Evolutionary conservation across 345 rosid species (phyloP), one percentile per base, ranked within the genome.

Genomic region (Eucalyptus pauciflora): DNA sequence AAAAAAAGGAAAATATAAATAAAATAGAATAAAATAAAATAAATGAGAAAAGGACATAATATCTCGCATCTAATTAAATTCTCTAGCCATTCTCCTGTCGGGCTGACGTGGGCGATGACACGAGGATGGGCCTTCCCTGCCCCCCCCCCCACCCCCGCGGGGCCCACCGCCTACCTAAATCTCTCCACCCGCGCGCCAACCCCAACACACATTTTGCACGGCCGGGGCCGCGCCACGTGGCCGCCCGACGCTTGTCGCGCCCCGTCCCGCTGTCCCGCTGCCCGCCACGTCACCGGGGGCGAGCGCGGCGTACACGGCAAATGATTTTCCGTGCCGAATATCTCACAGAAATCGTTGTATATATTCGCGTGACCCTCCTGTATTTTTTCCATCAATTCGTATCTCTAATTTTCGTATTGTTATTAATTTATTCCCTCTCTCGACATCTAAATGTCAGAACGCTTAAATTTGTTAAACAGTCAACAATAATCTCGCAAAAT

Each of bases 401-500:
- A 29, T 62, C 69, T 62, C 16, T 29, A 62, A 29, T 13, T 29
- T 60, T 3, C 8, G 0, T 12, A 29, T 5, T 3, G 2, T 52
- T 6, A 62, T 27, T 27, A 62, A 62, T 62, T 29, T 62, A 12
- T 13, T 62, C 16, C 69, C 33, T 13, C 16, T 0, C 31, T 3
- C 8, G 0, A 24, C 29, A 24, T 56, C 6, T 56, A 22, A 24
- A 24, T 24, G 3, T 24, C 24, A 56, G 3, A 24, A 24, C 3
- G 0, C 29, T 56, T 2, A 56, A 56, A 52, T 20, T 52, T 52
- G 7, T 7, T 52, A 20, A 20, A 3, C 0, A 18, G 0, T 8
- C 2, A 0, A 52, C 1, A 0, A 8, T 8, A 52, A 18, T 52
- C 10, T 3, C 58, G 0, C 4, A 18, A 52, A 18, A 7, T 0